phyloP scores from a whole-genome alignment of 2,329 filamentous ascomycete genomes.

The Aspergillus intermedius region DNA sequence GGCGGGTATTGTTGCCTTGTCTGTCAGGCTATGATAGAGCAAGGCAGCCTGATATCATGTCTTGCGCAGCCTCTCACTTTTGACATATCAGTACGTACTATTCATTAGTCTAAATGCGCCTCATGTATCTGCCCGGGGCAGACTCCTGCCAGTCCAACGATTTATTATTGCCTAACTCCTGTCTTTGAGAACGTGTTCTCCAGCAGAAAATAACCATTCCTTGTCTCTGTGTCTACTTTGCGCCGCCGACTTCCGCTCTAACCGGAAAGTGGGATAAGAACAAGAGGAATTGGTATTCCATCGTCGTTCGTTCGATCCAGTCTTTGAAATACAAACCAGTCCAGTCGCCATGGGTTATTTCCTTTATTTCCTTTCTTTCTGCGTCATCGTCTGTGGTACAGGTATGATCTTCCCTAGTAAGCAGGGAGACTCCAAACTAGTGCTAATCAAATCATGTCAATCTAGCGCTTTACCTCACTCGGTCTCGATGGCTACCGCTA shows the following conservation, averaged over 20 bases:
- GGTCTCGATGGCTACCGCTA: conserved; percentile 66
- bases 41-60: background rate
- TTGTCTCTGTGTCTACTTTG: background rate
- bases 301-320: background rate
- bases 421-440: background rate
- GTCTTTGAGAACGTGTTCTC: background rate
- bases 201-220: background rate
- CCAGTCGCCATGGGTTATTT: conserved; percentile 60
- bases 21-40: too few relatives aligned
- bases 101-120: conserved; percentile 3
- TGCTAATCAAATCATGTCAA: background rate
- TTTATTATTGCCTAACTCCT: background rate
- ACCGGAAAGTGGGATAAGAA: too few relatives aligned
- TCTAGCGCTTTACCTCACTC: conserved; percentile 70
- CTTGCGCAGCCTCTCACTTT: background rate
- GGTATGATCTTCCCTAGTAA: conserved; percentile 39
- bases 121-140: conserved; percentile 5
- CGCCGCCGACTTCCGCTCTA: background rate
- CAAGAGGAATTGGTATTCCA: background rate
- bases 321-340: background rate
- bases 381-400: conserved; percentile 65
- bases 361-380: conserved; percentile 68
- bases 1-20: background rate
- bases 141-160: conserved; percentile 7
- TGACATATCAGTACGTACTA: background rate